phyloP scores from a whole-genome alignment of 352 stramenopile species.

The Globisporangium solare region DNA sequence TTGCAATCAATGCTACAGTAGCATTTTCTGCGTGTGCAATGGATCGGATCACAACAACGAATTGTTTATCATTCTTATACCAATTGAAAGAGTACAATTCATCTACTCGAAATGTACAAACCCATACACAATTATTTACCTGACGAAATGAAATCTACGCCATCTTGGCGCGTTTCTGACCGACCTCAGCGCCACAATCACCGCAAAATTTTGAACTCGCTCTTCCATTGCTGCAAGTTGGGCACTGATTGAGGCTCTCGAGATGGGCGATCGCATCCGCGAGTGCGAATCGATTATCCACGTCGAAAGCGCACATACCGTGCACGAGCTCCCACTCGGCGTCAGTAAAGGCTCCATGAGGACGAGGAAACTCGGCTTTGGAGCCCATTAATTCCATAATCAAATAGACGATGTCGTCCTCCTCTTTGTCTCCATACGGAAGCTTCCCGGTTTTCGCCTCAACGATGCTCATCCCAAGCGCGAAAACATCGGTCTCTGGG shows the following conservation, averaged over 20 bases:
- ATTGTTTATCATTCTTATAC: too few relatives aligned
- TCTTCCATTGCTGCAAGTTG: too few relatives aligned
- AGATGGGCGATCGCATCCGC: neutral
- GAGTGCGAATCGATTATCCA: neutral
- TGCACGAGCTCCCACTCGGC: neutral
- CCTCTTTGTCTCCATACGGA: conserved; percentile 14
- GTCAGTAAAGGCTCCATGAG: neutral
- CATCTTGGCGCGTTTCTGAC: too few relatives aligned
- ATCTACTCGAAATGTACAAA: too few relatives aligned
- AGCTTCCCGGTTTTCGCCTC: conserved; percentile 18
- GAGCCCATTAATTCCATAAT: neutral
- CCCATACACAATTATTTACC: too few relatives aligned
- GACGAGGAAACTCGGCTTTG: neutral
- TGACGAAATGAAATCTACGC: too few relatives aligned
- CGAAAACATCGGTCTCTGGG: conserved; percentile 8
- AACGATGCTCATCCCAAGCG: conserved; percentile 22
- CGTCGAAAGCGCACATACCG: neutral
- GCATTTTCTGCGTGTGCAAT: too few relatives aligned
- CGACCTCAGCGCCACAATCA: too few relatives aligned
- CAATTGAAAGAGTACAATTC: too few relatives aligned
- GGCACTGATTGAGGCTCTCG: neutral
- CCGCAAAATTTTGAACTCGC: too few relatives aligned
- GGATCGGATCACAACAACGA: too few relatives aligned
- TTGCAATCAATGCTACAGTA: too few relatives aligned
- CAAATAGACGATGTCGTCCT: conserved; percentile 11